Base-by-base conservation (phyloP, 148 eudicot species). In the Chenopodium quinoa region DNA sequence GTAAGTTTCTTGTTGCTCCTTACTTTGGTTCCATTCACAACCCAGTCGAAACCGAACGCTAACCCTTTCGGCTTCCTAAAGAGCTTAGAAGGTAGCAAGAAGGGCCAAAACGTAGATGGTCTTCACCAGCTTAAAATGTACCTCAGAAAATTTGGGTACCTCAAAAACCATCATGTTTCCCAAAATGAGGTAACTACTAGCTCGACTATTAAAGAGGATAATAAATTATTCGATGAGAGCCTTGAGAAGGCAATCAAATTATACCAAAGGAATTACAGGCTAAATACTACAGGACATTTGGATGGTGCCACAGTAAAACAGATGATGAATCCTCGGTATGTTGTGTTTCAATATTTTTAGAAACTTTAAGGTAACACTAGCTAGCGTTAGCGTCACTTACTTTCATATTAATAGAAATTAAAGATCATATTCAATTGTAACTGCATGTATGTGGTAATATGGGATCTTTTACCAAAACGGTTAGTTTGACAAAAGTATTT, bases 101-200 rank as follows among this genome's bases (percentile, higher is more conserved):
- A 56, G 25, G 83, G 86, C 16, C 69, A 80, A 47, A 69, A 46
- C 16, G 75, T 75, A n/a, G 22, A 80, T 9, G 86, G 86, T 34
- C 72, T 84, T 66, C 65, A 68, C 47, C 66, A 58, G 13, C 76
- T 84, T 25, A 84, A 80, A 65, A 68, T 2, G 8, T 84, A 84
- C 65, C 67, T 84, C 37, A 58, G 56, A 58, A 48, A 37, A 50
- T 80, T 84, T 34, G 86, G 86, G 32, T 84, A 84, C 83, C 75
- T 84, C 12, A 29, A 80, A 7, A 64, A 37, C 2, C 56, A 46
- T 14, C 44, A 37, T 64, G 16, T 25, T 2, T 29, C 84, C 4
- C 27, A 80, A 34, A 7, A 37, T 9, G 72, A 6, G 13, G 76
- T 40, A 22, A 83, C 17, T 17, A 56, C 62, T 56, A 64, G 79